These are phyloP conservation scores for Ceratobasidium sp. DNA, from an alignment of 1,284 basidiomycete species.

Conservation along the genomic window DNA sequence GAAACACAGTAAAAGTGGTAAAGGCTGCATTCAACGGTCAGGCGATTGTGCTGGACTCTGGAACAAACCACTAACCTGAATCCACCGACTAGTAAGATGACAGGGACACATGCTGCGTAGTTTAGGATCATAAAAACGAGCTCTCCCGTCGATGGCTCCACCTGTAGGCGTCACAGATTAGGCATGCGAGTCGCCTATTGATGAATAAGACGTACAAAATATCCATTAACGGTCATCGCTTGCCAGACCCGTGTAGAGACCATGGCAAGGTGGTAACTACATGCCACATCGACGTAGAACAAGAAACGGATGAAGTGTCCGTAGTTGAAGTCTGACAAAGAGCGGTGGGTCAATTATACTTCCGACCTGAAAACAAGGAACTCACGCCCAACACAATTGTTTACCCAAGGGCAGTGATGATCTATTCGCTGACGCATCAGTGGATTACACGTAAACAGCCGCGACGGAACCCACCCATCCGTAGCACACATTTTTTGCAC, in stretches of 20 bases:
- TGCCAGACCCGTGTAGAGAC: conserved; percentile 74
- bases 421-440: conserved; percentile 61
- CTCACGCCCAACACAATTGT: conserved; percentile 87
- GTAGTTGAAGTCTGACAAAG: conserved; percentile 69
- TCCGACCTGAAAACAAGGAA: background rate
- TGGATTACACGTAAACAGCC: conserved; percentile 41
- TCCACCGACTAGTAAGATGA: conserved; percentile 85
- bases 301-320: conserved; percentile 94
- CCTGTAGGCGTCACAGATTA: conserved; percentile 63
- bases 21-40: conserved; percentile 62
- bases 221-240: conserved; percentile 61
- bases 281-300: conserved; percentile 90
- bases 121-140: conserved; percentile 90
- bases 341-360: background rate
- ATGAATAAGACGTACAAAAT: conserved; percentile 50
- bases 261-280: conserved; percentile 86
- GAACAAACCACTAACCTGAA: conserved; percentile 71
- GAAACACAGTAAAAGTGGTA: conserved; percentile 90
- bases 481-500: conserved; percentile 86
- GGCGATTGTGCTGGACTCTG: conserved; percentile 29
- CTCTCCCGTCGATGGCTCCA: conserved; percentile 76
- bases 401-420: conserved; percentile 94
- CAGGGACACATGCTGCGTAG: conserved; percentile 87
- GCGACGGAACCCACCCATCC: conserved; percentile 73
- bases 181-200: conserved; percentile 73